Evolutionary conservation across 2,329 filamentous ascomycete genomes (phyloP).

Genomic region (Beauveria sp.): DNA sequence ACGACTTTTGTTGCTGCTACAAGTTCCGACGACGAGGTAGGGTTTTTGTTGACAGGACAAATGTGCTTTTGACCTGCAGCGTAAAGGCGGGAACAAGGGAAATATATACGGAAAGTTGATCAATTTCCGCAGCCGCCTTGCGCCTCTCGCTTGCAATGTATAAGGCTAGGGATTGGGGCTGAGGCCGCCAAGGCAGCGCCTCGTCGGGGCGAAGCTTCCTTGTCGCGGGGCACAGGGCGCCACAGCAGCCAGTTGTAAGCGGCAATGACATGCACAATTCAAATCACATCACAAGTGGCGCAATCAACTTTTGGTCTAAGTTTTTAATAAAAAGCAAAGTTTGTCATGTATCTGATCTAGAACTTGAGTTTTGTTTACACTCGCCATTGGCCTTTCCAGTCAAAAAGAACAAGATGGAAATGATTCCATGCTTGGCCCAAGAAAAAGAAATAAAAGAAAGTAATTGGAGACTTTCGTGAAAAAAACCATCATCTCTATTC

Average conservation of each 20-base stretch:
- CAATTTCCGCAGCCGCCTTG: neutral
- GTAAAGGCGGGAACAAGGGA: neutral
- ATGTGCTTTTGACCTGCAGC: too few species aligned
- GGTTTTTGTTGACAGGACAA: neutral
- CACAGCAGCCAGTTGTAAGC: neutral
- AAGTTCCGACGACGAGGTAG: neutral
- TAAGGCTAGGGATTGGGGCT: neutral
- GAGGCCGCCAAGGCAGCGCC: constrained; percentile 1
- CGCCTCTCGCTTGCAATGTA: neutral
- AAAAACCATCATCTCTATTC: neutral
- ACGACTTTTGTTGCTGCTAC: neutral
- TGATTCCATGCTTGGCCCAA: too few species aligned
- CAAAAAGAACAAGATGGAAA: too few species aligned
- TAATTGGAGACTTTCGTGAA: neutral
- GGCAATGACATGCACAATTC: neutral
- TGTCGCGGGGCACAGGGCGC: neutral
- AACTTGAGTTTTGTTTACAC: neutral
- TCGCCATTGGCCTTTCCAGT: too few species aligned
- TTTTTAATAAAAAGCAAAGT: neutral
- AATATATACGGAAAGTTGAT: neutral
- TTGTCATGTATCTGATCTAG: neutral
- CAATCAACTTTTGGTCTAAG: too few species aligned
- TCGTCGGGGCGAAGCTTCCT: neutral
- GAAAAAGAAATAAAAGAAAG: too few species aligned
- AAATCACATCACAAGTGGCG: neutral